Base-by-base conservation (phyloP, 768 basidiomycete species). In the Russula brevipes region DNA sequence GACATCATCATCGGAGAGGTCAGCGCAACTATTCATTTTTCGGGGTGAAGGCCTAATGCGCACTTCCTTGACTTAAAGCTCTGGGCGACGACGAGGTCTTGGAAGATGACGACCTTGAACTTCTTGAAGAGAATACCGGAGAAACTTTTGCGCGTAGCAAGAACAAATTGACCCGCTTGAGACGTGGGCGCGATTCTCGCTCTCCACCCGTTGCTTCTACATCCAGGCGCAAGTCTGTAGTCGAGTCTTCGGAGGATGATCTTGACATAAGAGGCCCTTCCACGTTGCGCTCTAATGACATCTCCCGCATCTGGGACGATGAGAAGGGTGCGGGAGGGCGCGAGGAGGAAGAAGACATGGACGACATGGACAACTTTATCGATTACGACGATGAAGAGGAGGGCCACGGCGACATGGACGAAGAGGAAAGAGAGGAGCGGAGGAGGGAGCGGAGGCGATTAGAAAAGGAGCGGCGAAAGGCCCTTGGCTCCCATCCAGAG, bases 21-120 rank as follows among this genome's bases (percentile, higher is more conserved):
- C 82, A 81, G 70, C 70, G 79, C 69, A 5, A 19, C 47, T 54
- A 12, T 16, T 54, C 54, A 35, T 58, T 47, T 59, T 68, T 16
- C 60, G 42, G 66, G 35, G 33, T 45, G 61, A 19, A 50, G 47
- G 53, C 41, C 41, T 63, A 52, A 59, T 5, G 47, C 59, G 52
- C n/a, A 61, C 60, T 57, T 63, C 11, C 10, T 63, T 53, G 45
- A 11, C 31, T 41, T 0, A 42, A 54, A 63, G 62, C 62, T 45
- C 82, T 85, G 63, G 84, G 85, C 59, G 85, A 89, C 67, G 85
- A 77, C n/a, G 77, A 76, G 31, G 73, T 66, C 8, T 75, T 98
- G 54, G 94, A 97, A 66, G 97, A 98, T 39, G 80, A 86, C 78
- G 80, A 97, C 80, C 74, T 98, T 68, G 96, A 96, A 70, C 80